Percentiles rank a stretch among this genome's conserved stretches.
phyloP scores from a whole-genome alignment of 2,329 filamentous ascomycete genomes.

The Fonsecaea nubica region DNA sequence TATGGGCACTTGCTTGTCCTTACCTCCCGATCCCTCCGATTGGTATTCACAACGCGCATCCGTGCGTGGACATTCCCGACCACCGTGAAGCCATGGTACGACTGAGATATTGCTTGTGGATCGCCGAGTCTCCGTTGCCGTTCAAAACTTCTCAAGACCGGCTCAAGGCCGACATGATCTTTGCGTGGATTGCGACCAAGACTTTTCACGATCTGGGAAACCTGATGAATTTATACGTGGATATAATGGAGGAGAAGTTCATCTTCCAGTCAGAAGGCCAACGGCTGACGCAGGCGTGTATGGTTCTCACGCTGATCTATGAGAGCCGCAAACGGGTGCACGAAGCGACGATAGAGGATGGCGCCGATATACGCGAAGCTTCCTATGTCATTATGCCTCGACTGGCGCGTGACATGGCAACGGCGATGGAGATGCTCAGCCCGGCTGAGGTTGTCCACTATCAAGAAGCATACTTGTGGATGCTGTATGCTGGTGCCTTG shows the following conservation, averaged over 20 bases:
- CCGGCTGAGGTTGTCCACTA: slow-evolving; percentile 13
- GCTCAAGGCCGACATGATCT: slow-evolving; percentile 14
- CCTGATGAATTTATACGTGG: slow-evolving; percentile 19
- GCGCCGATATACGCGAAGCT: slow-evolving; percentile 20
- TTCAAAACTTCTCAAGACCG: slow-evolving; percentile 14
- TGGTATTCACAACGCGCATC: slow-evolving; percentile 5
- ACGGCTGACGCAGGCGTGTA: slow-evolving; percentile 18
- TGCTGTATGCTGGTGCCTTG: slow-evolving; percentile 20
- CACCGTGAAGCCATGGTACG: slow-evolving; percentile 4
- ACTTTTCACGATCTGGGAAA: slow-evolving; percentile 21
- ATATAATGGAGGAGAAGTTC: slow-evolving; percentile 18
- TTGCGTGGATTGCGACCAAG: slow-evolving; percentile 24
- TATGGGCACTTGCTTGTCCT: slow-evolving; percentile 6
- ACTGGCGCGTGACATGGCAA: slow-evolving; percentile 8
- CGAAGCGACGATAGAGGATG: slow-evolving; percentile 15
- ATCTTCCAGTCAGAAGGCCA: not conserved
- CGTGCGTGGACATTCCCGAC: not conserved
- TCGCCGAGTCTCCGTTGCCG: slow-evolving; percentile 10
- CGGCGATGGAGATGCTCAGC: slow-evolving; percentile 17
- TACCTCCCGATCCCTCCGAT: not conserved
- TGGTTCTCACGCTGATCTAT: slow-evolving; percentile 19
- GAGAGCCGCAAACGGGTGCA: slow-evolving; percentile 19
- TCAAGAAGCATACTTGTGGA: slow-evolving; percentile 23
- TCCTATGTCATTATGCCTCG: slow-evolving; percentile 21
- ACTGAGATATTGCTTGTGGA: slow-evolving; percentile 18